Base-by-base conservation (phyloP, 1,284 basidiomycete species). In the Malassezia nana region DNA sequence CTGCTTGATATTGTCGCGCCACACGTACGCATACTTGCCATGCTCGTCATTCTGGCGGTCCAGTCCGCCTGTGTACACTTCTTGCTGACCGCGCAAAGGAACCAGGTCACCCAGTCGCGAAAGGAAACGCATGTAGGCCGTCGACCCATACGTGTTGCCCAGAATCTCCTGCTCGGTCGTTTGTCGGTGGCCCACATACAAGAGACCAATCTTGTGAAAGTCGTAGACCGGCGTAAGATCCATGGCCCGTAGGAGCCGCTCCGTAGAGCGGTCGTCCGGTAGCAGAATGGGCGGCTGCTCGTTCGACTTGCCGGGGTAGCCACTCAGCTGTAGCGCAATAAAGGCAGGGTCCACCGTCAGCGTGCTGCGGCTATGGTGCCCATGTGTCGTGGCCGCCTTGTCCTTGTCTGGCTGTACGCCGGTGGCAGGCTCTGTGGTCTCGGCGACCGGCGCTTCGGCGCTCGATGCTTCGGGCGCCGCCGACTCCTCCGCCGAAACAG, bases 1-100 rank as follows among this genome's bases (percentile, higher is more conserved):
- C 72, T 98, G 94, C 15, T 86, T 84, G 40, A 95, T 91, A 68
- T 95, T 90, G 75, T 99, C 90, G 85, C 89, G 91, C 91, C 92
- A 98, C 0, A 91, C 90, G 69, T 98, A 98, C 12, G 70, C 70
- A 35, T 71, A 69, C 57, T 69, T 70, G 35, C 72, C 72, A 46
- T 74, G 72, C 46, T 96, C 89, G 72, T 96, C 90, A 64, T 85
- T 83, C 60, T 86, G 83, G 5, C 86, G 82, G 73, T 92, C 86
- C 28, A 98, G 79, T 2, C 90, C 90, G 25, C 91, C 92, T 3
- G 85, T 86, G 75, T 92, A 95, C n/a, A 96, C 84, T 69, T 95
- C 90, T 45, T 67, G 60, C 54, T 74, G 74, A 5, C 86, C 89
- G 26, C 88, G 84, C n/a, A 96, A 79, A 58, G 87, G 83, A 73